Evolutionary conservation across 208 protist species (phyloP), one percentile per base, ranked within the genome.

Genomic region (Trypanosoma lewisi): DNA sequence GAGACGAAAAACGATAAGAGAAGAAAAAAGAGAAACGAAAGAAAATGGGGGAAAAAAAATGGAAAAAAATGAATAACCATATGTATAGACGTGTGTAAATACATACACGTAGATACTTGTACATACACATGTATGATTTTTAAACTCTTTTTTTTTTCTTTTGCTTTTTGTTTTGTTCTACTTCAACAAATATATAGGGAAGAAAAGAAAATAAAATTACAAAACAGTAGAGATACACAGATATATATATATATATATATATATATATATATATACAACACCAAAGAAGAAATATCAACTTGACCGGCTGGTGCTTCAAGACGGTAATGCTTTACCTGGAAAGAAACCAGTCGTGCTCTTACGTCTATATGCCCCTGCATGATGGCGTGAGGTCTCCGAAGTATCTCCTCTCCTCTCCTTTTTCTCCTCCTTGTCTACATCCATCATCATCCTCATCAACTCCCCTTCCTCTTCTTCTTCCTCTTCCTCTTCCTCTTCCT

Each of bases 11-110:
- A 58, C 37, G 17, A 55, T 59, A 51, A 54, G 1, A 66, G 14
- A 36, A 66, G 14, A 59, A 60, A 52, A 28, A 48, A 48, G 19
- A 19, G 47, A 65, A 59, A 41, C 3, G 27, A 57, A 45, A 48
- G 0, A 48, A 63, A 49, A 37, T 0, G 21, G 60, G 25, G 6
- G 70, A 30, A 9, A 17, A 17, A 44, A 19, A 44, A 44, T 11
- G 1, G 4, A 44, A 44, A 44, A 44, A 44, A 17, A 44, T 2
- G n/a, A 44, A 44, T 54, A 27, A 36, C 25, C 2, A n/a, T 37
- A 7, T 36, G 16, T 54, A 37, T 19, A 27, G 1, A 41, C 42
- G 33, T 28, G 33, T 42, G 33, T 42, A 41, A 14, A 33, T 23
- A 53, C 14, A 53, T 23, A 50, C 9, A 54, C 25, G 11, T 11